phyloP scores from a whole-genome alignment of 345 rosid genomes.

The Eucalyptus paniculata region DNA sequence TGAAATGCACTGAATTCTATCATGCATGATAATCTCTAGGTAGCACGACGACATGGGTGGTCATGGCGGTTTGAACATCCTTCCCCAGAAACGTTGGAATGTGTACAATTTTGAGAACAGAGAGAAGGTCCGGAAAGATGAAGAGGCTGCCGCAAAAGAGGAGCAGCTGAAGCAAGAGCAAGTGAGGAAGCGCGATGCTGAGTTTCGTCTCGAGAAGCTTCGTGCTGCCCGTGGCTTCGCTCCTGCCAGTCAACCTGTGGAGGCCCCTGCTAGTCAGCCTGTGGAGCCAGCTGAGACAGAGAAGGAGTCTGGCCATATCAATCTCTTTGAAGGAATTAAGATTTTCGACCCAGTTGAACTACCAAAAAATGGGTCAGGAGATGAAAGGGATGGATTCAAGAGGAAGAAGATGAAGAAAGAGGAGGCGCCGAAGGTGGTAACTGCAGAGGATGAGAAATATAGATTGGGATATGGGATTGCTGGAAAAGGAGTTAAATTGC shows the following conservation, averaged over 20 bases:
- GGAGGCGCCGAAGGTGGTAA: constrained; percentile 38
- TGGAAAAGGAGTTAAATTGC: constrained; percentile 88
- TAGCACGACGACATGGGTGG: constrained; percentile 55
- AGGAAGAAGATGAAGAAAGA: constrained; percentile 74
- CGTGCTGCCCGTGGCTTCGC: constrained; percentile 78
- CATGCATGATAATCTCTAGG: background rate
- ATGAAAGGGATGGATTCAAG: constrained; percentile 36
- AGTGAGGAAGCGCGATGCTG: constrained; percentile 60
- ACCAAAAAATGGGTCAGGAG: constrained; percentile 11
- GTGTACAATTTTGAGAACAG: constrained; percentile 78
- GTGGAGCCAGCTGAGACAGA: constrained; percentile 10
- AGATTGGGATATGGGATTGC: constrained; percentile 83
- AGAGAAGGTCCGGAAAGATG: constrained; percentile 74
- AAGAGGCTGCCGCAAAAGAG: constrained; percentile 84
- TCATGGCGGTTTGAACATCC: constrained; percentile 88
- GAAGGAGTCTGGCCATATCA: constrained; percentile 62
- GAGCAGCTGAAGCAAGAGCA: constrained; percentile 81
- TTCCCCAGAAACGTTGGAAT: constrained; percentile 94
- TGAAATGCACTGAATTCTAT: background rate
- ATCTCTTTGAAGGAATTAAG: constrained; percentile 86
- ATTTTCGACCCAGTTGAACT: constrained; percentile 60
- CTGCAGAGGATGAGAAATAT: constrained; percentile 78
- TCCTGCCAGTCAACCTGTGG: constrained; percentile 19
- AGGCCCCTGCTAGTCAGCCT: background rate
- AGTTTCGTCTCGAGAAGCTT: constrained; percentile 74